Evolutionary conservation across 2,329 filamentous ascomycete species (phyloP).

Genomic region (Penicillium sp.): DNA sequence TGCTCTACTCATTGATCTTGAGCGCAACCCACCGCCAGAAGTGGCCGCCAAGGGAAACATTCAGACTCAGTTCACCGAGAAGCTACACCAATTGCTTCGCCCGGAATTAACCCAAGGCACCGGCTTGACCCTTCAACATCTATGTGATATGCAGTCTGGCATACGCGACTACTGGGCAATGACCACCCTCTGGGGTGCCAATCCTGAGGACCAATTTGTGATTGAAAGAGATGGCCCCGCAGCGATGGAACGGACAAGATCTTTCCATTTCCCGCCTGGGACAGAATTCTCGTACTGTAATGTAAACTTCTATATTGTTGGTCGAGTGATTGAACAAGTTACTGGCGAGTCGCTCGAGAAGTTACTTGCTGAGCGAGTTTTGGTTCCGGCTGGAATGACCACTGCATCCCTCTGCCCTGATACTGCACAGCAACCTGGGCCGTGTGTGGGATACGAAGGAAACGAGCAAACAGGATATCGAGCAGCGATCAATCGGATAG

Average conservation of each 20-base stretch:
- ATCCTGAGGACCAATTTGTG: slow-evolving; percentile 46
- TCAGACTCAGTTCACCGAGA: slow-evolving; percentile 35
- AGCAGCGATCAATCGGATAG: slow-evolving; percentile 46
- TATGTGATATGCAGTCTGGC: slow-evolving; percentile 50
- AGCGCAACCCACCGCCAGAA: slow-evolving; percentile 35
- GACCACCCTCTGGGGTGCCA: slow-evolving; percentile 49
- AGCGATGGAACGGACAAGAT: slow-evolving; percentile 37
- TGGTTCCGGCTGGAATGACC: slow-evolving; percentile 48
- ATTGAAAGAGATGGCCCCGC: slow-evolving; percentile 34
- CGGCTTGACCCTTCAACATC: slow-evolving; percentile 41
- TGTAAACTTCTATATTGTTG: slow-evolving; percentile 49
- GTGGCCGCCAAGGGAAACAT: slow-evolving; percentile 35
- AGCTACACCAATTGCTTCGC: slow-evolving; percentile 30
- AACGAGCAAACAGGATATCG: slow-evolving; percentile 42
- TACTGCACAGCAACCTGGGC: slow-evolving; percentile 42
- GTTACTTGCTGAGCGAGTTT: slow-evolving; percentile 44
- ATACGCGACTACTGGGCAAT: slow-evolving; percentile 53
- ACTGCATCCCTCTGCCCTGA: slow-evolving; percentile 45
- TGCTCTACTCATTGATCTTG: slow-evolving; percentile 40
- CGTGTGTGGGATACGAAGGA: slow-evolving; percentile 51
- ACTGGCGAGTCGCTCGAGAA: slow-evolving; percentile 39
- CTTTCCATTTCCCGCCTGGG: slow-evolving; percentile 50
- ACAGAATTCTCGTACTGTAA: slow-evolving; percentile 52
- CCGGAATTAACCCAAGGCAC: slow-evolving; percentile 28
- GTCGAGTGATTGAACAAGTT: slow-evolving; percentile 43